phyloP scores from a whole-genome alignment of 2,329 filamentous ascomycete species.

The Pseudogymnoascus sp. region DNA sequence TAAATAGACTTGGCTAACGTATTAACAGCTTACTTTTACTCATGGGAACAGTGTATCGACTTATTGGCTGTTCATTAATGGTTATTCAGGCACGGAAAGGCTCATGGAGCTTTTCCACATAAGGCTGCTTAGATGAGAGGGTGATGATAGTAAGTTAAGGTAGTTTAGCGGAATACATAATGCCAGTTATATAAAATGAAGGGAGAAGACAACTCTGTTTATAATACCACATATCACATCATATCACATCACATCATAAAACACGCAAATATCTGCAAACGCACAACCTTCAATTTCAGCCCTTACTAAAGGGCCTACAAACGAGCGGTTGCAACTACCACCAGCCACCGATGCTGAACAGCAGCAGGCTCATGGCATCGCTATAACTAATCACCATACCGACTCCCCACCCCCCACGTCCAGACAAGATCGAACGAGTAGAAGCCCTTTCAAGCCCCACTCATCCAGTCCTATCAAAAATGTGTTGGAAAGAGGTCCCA shows the following conservation, averaged over 20 bases:
- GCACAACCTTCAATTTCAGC: conserved; percentile 5
- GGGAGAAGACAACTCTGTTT: neutral
- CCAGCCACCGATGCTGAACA: neutral
- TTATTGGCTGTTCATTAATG: neutral
- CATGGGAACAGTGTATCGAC: neutral
- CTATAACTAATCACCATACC: neutral
- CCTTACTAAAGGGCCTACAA: neutral
- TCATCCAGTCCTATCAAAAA: neutral
- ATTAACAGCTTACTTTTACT: neutral
- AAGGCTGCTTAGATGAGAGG: neutral
- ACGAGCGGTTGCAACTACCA: conserved; percentile 4
- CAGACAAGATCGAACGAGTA: neutral
- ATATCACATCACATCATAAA: neutral
- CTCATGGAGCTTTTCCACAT: neutral
- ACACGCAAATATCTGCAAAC: neutral
- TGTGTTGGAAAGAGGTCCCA: neutral
- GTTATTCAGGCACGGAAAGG: neutral
- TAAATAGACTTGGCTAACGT: neutral
- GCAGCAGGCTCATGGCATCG: neutral
- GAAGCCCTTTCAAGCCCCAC: neutral
- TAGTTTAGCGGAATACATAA: neutral
- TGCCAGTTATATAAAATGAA: neutral
- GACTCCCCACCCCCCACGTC: neutral
- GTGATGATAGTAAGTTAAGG: neutral
- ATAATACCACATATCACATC: neutral